A percentile compares a stretch with the other conserved stretches of the same genome.
Conservation (phyloP, 169 alveolate species). For the Eimeria praecox region DNA sequence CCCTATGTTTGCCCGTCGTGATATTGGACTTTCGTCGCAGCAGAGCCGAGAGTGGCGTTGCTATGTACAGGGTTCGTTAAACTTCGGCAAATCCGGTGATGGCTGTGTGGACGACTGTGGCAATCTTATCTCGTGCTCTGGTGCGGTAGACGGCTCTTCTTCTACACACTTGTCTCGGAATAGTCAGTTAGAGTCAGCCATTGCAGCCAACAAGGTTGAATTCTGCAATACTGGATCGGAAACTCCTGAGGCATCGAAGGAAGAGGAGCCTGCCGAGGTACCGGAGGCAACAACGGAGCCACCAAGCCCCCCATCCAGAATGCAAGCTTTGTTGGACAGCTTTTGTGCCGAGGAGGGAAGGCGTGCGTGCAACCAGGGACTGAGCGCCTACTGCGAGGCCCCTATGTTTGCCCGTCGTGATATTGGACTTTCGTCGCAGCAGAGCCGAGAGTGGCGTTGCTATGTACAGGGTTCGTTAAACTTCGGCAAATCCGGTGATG, state of each 20-base stretch:
- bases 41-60: constrained; percentile 20
- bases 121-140: neutral
- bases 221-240: neutral
- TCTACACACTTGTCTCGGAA: neutral
- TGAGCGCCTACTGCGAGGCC: neutral
- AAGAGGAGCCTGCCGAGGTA: neutral
- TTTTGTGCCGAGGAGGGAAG: constrained; percentile 18
- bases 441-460: constrained; percentile 20
- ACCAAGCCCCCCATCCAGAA: too few species aligned
- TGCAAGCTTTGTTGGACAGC: neutral
- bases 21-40: neutral
- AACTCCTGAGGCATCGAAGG: neutral
- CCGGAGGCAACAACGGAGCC: neutral
- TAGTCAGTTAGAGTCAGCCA: neutral
- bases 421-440: neutral
- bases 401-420: constrained; percentile 5
- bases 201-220: neutral
- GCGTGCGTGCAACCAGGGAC: neutral
- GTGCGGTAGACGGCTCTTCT: neutral
- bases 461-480: neutral
- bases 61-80: neutral
- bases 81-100: neutral
- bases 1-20: neutral
- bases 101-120: constrained; percentile 51
- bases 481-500: neutral